A percentile compares a stretch with the other conserved stretches of the same genome.
Evolutionary conservation across 768 basidiomycete genomes (phyloP).

Genomic region (Butyriboletus loyo): DNA sequence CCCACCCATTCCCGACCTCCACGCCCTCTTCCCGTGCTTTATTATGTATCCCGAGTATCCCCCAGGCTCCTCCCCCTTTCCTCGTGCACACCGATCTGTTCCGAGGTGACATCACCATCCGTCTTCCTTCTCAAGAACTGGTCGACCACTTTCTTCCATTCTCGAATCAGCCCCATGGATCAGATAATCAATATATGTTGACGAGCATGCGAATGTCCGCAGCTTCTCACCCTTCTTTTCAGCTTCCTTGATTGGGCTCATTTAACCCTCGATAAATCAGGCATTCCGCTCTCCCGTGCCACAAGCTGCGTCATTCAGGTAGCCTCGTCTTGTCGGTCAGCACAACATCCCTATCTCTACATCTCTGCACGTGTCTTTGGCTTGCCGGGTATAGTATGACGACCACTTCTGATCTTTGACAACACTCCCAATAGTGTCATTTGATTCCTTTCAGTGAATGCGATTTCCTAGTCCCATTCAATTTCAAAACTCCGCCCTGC

Average conservation of each 20-base stretch:
- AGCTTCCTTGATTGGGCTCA: not conserved
- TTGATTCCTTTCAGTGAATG: not conserved
- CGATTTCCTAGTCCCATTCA: not conserved
- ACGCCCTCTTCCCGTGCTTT: constrained; percentile 14
- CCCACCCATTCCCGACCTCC: constrained; percentile 11
- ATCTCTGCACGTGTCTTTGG: constrained; percentile 5
- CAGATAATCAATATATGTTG: constrained; percentile 6
- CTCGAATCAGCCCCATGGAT: not conserved
- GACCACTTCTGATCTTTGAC: not conserved
- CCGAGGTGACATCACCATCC: not conserved
- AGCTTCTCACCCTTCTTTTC: constrained; percentile 1
- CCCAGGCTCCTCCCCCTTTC: constrained; percentile 4
- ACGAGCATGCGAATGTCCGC: not conserved
- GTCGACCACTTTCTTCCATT: not conserved
- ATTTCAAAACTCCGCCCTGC: not conserved
- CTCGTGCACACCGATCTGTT: not conserved
- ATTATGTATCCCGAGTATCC: constrained; percentile 9
- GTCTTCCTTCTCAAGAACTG: not conserved
- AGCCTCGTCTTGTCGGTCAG: too few species aligned
- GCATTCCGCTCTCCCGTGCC: not conserved
- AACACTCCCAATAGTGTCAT: not conserved
- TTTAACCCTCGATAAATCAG: not conserved
- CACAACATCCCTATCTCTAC: not conserved
- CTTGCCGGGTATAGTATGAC: not conserved
- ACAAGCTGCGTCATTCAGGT: not conserved